These are phyloP conservation scores for Malus sylvestris DNA, from an alignment of 306 rosid genomes.

Conservation along the genomic window DNA sequence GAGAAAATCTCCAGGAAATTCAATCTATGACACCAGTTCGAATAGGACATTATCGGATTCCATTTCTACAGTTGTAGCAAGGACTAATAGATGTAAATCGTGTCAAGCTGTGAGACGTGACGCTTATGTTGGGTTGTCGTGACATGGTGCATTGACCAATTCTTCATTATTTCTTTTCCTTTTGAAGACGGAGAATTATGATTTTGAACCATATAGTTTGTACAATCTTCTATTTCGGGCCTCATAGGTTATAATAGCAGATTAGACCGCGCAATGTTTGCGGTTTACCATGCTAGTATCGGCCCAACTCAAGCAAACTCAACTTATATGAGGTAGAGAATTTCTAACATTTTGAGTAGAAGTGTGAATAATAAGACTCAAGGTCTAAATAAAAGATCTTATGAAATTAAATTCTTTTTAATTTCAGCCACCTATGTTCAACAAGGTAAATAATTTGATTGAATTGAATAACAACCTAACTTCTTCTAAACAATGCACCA, in stretches of 20 bases:
- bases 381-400: neutral
- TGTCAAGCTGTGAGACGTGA: neutral
- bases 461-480: neutral
- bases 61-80: neutral
- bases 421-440: neutral
- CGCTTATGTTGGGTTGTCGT: neutral
- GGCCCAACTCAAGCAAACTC: too few species aligned
- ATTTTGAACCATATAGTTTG: neutral
- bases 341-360: neutral
- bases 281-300: too few species aligned
- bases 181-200: neutral
- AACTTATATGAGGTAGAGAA: neutral
- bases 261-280: neutral
- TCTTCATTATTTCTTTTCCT: neutral
- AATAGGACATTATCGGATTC: neutral
- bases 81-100: neutral
- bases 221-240: neutral
- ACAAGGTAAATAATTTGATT: neutral
- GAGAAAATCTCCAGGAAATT: neutral
- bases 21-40: neutral
- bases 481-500: neutral
- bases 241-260: neutral
- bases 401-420: neutral
- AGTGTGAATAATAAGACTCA: neutral
- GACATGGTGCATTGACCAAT: neutral